Conservation (phyloP, 345 rosid genomes). For the Rhizophora mangle region DNA sequence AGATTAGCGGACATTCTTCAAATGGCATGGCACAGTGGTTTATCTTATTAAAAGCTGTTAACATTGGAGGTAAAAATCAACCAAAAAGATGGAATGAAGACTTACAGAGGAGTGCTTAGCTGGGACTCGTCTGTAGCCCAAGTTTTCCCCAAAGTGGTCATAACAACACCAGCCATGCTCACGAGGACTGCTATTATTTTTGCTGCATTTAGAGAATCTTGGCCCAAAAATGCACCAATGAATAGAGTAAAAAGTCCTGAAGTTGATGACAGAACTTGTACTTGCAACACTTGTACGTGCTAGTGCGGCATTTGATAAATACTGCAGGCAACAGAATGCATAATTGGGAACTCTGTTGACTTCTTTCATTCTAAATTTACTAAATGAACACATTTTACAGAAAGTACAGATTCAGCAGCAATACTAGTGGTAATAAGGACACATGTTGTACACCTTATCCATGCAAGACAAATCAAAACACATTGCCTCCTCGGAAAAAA, state of each 20-base stretch:
- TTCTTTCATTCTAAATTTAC: slow-evolving; percentile 4
- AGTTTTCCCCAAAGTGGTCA: slow-evolving; percentile 95
- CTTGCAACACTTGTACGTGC: slow-evolving; percentile 98
- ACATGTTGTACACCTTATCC: no score
- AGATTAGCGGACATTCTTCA: neutral
- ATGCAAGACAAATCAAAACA: no score
- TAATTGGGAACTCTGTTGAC: slow-evolving; percentile 6
- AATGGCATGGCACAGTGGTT: neutral
- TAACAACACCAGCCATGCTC: slow-evolving; percentile 93
- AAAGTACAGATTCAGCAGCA: neutral
- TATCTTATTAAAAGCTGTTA: neutral
- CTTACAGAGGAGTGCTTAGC: slow-evolving; percentile 60
- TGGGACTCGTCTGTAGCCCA: slow-evolving; percentile 92
- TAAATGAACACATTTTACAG: neutral
- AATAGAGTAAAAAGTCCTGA: slow-evolving; percentile 98
- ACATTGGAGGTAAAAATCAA: neutral
- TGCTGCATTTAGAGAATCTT: slow-evolving; percentile 77
- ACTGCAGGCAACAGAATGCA: slow-evolving; percentile 42
- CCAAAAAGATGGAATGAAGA: neutral
- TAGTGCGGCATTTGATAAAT: slow-evolving; percentile 96
- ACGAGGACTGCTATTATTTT: slow-evolving; percentile 90
- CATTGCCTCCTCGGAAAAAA: no score
- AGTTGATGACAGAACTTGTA: slow-evolving; percentile 90
- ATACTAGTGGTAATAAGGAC: no score
- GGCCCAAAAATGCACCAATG: slow-evolving; percentile 82